Evolutionary conservation across 768 basidiomycete genomes (phyloP), one percentile per base, ranked within the genome.

Genomic region (Porpolomopsis calyptriformis): DNA sequence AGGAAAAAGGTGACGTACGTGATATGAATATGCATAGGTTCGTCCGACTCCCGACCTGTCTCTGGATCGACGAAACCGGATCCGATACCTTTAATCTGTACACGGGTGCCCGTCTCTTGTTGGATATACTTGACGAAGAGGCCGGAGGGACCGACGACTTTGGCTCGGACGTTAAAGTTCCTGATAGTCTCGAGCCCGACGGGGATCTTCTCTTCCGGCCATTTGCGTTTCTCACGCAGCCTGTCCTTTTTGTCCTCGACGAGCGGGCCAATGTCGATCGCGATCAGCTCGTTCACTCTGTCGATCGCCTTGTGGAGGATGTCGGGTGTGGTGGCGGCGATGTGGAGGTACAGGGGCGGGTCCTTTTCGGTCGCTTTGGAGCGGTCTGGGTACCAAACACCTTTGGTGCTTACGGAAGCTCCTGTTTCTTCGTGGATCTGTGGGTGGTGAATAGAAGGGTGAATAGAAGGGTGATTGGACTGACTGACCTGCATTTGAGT

Each of bases 151-250:
- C 94, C 94, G 23, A 98, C 94, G 16, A 97, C 91, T 64, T 99
- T 99, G 19, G 94, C 94, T 46, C 94, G 74, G 41, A 99, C 83
- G 62, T 99, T 97, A 66, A 99, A 99, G 64, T 97, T 97, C 42
- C 94, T 76, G 55, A 98, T 78, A 44, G 81, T 82, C 12, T 98
- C 93, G 44, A 99, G 61, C 3, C 81, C 83, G 33, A 99, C 88
- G 0, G 81, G 82, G 7, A 97, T 66, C 64, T 96, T 97, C 64
- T 93, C 92, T 62, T 98, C 94, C 1, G 93, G 92, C 94, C 94
- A 98, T 78, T 94, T 96, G 45, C 89, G 74, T 65, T 78, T 73
- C 65, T 85, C 85, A 52, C 81, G 71, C 31, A 72, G 56, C 45
- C 76, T 68, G 47, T 82, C 79, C 52, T 75, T 79, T 65, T 85